phyloP scores from a whole-genome alignment of 495 filamentous ascomycete genomes.

The Xylaria nigripes region DNA sequence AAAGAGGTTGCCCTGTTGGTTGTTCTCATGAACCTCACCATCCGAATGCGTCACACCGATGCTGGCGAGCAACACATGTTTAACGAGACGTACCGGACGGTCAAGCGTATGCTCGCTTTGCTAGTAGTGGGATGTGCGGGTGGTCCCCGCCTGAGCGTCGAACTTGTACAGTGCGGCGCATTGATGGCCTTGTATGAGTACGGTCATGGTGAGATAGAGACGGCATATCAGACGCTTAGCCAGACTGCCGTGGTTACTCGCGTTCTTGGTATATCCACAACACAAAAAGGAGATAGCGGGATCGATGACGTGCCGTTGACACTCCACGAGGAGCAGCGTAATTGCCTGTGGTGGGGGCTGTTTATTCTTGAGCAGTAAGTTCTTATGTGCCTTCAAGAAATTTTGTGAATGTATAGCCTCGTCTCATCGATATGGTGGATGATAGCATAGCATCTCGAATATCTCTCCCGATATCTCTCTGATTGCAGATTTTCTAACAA shows the following conservation, averaged over 20 bases:
- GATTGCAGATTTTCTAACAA: background rate
- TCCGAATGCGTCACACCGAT: slow-evolving; percentile 22
- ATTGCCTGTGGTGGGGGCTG: slow-evolving; percentile 27
- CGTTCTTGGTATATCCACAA: slow-evolving; percentile 15
- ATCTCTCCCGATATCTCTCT: background rate
- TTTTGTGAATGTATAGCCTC: background rate
- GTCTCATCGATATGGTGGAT: background rate
- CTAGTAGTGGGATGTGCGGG: slow-evolving; percentile 19
- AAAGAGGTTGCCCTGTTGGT: slow-evolving; percentile 23
- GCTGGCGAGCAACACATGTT: slow-evolving; percentile 25
- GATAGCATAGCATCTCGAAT: background rate
- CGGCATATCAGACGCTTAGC: slow-evolving; percentile 25
- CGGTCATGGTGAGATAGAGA: slow-evolving; percentile 23
- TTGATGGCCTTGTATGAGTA: slow-evolving; percentile 28
- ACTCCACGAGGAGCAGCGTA: slow-evolving; percentile 22
- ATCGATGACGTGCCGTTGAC: slow-evolving; percentile 13
- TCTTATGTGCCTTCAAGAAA: background rate
- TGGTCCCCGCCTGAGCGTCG: slow-evolving; percentile 17
- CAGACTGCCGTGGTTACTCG: slow-evolving; percentile 18
- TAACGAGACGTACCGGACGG: slow-evolving; percentile 24
- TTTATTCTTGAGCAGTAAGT: slow-evolving; percentile 31
- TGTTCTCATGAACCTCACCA: slow-evolving; percentile 24
- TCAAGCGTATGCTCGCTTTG: slow-evolving; percentile 20
- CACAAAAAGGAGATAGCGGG: slow-evolving; percentile 7
- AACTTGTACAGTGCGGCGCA: slow-evolving; percentile 23